phyloP scores from a whole-genome alignment of 805 yeast genomes.

The Lipomyces starkeyi region DNA sequence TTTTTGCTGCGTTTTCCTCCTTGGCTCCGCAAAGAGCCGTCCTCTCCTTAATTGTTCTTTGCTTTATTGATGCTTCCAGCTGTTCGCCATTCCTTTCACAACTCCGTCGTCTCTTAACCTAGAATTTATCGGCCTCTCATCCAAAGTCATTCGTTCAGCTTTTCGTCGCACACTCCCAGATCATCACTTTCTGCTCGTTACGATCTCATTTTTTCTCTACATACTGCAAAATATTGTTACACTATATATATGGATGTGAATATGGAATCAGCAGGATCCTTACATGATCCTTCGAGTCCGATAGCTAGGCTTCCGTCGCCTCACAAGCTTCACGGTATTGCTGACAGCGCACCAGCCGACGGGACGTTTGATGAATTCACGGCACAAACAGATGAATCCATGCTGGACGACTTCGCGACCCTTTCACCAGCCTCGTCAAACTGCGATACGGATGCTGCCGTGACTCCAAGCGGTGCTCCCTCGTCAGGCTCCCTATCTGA shows the following conservation, averaged over 20 bases:
- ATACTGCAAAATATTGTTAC: background rate
- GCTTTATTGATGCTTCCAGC: background rate
- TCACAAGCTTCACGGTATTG: background rate
- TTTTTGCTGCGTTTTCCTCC: background rate
- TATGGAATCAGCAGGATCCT: background rate
- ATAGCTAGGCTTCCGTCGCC: background rate
- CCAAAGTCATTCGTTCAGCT: conserved; percentile 5
- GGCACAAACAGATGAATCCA: conserved; percentile 9
- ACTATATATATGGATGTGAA: background rate
- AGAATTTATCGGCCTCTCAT: background rate
- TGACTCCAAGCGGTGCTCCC: conserved; percentile 5
- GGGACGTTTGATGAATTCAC: conserved; percentile 10
- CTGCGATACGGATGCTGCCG: conserved; percentile 17
- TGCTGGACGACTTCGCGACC: conserved; percentile 28
- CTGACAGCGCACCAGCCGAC: background rate
- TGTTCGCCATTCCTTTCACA: conserved; percentile 1
- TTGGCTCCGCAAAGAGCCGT: background rate
- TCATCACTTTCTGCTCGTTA: background rate
- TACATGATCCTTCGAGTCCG: conserved; percentile 3
- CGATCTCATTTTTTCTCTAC: background rate
- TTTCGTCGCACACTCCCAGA: background rate
- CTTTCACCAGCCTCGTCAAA: conserved; percentile 29
- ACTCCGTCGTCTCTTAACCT: background rate
- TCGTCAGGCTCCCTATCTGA: conserved; percentile 5
- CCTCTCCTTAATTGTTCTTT: background rate